These are phyloP conservation scores for Magnusiomyces paraingens DNA, from an alignment of 1,139 yeast species.

Conservation along the genomic window DNA sequence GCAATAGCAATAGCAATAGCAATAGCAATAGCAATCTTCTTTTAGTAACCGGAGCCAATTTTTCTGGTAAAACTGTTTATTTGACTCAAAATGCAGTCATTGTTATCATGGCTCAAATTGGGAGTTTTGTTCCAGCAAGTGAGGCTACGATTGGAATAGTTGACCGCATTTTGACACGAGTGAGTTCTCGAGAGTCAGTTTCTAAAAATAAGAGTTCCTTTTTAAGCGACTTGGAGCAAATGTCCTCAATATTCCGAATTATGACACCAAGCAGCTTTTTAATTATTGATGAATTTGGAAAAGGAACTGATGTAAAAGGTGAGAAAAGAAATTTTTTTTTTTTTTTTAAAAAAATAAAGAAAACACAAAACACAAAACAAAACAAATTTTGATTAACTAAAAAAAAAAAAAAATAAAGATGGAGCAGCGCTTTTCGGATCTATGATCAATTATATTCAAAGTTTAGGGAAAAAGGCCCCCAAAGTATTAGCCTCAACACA, in stretches of 20 bases:
- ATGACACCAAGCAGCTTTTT: slow-evolving; percentile 37
- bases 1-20: slow-evolving; percentile 10
- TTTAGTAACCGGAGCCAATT: slow-evolving; percentile 46
- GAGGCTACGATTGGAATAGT: slow-evolving; percentile 40
- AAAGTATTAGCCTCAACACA: slow-evolving; percentile 40
- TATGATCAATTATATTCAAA: slow-evolving; percentile 29
- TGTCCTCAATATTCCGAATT: slow-evolving; percentile 38
- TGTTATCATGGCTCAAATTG: slow-evolving; percentile 43
- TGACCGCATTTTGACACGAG: slow-evolving; percentile 40
- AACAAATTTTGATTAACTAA: neutral
- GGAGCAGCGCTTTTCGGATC: slow-evolving; percentile 43
- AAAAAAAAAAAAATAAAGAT: slow-evolving; percentile 25
- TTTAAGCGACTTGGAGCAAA: slow-evolving; percentile 41
- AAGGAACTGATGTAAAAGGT: slow-evolving; percentile 39
- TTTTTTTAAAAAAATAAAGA: neutral
- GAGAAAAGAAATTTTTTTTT: too few relatives aligned
- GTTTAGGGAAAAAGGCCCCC: slow-evolving; percentile 24
- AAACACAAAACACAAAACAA: too few relatives aligned
- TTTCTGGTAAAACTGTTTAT: slow-evolving; percentile 47
- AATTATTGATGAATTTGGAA: slow-evolving; percentile 47
- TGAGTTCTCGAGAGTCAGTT: slow-evolving; percentile 40
- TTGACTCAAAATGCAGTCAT: slow-evolving; percentile 41
- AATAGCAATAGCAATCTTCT: slow-evolving; percentile 14
- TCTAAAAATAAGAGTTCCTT: slow-evolving; percentile 42
- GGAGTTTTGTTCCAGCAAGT: slow-evolving; percentile 45